Evolutionary conservation across 805 yeast species (phyloP).

Genomic region (Blastobotrys attinorum): DNA sequence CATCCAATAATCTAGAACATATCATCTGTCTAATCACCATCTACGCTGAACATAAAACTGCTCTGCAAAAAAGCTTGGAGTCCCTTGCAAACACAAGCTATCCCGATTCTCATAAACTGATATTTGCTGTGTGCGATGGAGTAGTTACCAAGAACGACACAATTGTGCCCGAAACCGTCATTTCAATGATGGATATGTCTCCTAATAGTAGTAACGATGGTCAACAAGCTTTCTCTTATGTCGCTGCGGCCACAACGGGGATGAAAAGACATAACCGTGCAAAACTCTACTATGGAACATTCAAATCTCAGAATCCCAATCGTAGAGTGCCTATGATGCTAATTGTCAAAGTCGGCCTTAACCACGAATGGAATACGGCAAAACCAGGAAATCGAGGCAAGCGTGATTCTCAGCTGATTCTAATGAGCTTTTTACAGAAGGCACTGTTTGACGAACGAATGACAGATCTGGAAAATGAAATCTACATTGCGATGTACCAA

Average conservation of each 20-base stretch:
- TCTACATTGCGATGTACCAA: conserved; percentile 67
- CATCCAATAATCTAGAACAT: neutral
- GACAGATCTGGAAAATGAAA: conserved; percentile 81
- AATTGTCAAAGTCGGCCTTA: conserved; percentile 84
- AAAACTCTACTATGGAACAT: conserved; percentile 74
- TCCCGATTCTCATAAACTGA: conserved; percentile 72
- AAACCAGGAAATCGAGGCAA: conserved; percentile 95
- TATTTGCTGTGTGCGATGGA: conserved; percentile 81
- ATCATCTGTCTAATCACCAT: conserved; percentile 64
- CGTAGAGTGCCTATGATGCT: conserved; percentile 71
- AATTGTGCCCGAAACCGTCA: conserved; percentile 65
- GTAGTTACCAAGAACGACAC: conserved; percentile 76
- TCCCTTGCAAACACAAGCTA: conserved; percentile 73
- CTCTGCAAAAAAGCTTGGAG: conserved; percentile 67
- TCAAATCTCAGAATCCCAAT: conserved; percentile 63
- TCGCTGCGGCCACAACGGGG: conserved; percentile 75
- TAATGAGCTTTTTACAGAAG: conserved; percentile 85
- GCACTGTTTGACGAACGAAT: conserved; percentile 88
- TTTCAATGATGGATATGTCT: conserved; percentile 60
- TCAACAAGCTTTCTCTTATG: conserved; percentile 64
- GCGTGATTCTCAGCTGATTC: conserved; percentile 86
- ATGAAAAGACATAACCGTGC: conserved; percentile 82
- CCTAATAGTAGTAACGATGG: conserved; percentile 51
- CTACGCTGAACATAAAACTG: conserved; percentile 75
- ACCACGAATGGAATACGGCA: conserved; percentile 50